Evolutionary conservation across 441 rosid genomes (phyloP), one percentile per base, ranked within the genome.

Genomic region (Pelargonium citronellum): DNA sequence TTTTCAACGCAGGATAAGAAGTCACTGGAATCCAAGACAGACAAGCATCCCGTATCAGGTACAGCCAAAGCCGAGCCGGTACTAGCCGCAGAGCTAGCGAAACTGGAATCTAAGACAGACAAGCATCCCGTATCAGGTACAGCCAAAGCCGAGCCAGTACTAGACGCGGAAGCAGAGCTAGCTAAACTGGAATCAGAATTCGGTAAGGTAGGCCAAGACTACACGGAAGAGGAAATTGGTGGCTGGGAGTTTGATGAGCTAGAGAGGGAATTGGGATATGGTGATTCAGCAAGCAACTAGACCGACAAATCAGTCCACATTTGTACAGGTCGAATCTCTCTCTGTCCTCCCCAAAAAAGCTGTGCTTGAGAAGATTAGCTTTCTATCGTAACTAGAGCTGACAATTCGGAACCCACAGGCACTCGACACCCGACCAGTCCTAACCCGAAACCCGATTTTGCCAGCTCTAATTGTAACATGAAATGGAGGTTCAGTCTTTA

Each of bases 241-340:
- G 98, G 80, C 75, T 95, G 99, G 98, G 99, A 95, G 79, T 95
- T 95, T 34, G 99, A 95, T 64, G 98, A 95, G 81, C 97, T 92
- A 5, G 97, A 95, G 76, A 87, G 84, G 78, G 99, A 92, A 80
- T 71, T 95, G 69, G 86, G 74, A 75, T 79, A 83, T 17, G 82
- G 82, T 8, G 86, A 85, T 72, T 46, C 87, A 30, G 61, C 82
- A 7, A 30, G 76, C 2, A 58, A 71, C 53, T 73, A 85, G 67
- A 47, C 53, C 30, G 69, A 75, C 60, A 44, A 68, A 67, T 65
- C 58, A 66, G 55, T 43, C 49, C 66, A 51, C 67, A 22, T 30
- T 27, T 68, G 64, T 71, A 71, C 72, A 49, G 70, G 41, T 70
- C 64, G 74, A 68, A 41, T 46, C 41, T 34, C 69, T 12, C 17